A percentile compares a stretch with the other conserved stretches of the same genome.
These are phyloP conservation scores for Diaporthe aspalathi DNA, from an alignment of 2,329 filamentous ascomycete genomes.

Conservation along the genomic window DNA sequence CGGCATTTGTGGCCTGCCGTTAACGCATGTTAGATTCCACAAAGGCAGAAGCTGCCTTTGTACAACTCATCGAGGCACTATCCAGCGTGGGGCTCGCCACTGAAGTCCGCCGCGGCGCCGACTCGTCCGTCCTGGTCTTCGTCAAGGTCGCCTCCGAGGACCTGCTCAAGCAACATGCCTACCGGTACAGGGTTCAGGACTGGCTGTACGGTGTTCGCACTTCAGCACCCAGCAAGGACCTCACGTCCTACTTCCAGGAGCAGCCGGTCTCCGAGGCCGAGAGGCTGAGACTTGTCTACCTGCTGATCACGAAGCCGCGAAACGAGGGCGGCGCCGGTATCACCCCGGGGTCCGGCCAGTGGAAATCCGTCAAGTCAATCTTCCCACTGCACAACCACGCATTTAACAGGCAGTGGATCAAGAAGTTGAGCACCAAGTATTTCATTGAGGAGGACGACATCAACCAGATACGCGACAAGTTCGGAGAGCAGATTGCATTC, in stretches of 20 bases:
- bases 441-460: slow-evolving; percentile 74
- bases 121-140: slow-evolving; percentile 83
- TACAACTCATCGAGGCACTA: slow-evolving; percentile 80
- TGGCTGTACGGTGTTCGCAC: slow-evolving; percentile 92
- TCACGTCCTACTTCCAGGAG: slow-evolving; percentile 72
- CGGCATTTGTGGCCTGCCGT: neutral
- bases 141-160: slow-evolving; percentile 81
- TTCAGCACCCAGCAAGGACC: slow-evolving; percentile 79
- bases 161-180: slow-evolving; percentile 82
- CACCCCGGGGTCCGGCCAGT: slow-evolving; percentile 74
- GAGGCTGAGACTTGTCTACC: slow-evolving; percentile 86
- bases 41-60: slow-evolving; percentile 80
- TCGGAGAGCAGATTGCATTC: slow-evolving; percentile 88
- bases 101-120: slow-evolving; percentile 85
- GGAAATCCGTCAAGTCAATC: slow-evolving; percentile 78
- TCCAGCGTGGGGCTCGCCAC: slow-evolving; percentile 84
- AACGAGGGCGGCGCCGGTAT: slow-evolving; percentile 84
- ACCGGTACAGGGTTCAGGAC: slow-evolving; percentile 88
- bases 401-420: slow-evolving; percentile 82
- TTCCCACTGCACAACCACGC: slow-evolving; percentile 83
- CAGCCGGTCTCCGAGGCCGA: slow-evolving; percentile 90
- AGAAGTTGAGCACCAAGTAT: slow-evolving; percentile 78
- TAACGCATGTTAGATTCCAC: slow-evolving; percentile 64
- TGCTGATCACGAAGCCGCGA: slow-evolving; percentile 80
- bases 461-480: slow-evolving; percentile 79